These are phyloP conservation scores for Sanguinoderma infundibulare DNA, from an alignment of 1,284 basidiomycete species.

Conservation along the genomic window DNA sequence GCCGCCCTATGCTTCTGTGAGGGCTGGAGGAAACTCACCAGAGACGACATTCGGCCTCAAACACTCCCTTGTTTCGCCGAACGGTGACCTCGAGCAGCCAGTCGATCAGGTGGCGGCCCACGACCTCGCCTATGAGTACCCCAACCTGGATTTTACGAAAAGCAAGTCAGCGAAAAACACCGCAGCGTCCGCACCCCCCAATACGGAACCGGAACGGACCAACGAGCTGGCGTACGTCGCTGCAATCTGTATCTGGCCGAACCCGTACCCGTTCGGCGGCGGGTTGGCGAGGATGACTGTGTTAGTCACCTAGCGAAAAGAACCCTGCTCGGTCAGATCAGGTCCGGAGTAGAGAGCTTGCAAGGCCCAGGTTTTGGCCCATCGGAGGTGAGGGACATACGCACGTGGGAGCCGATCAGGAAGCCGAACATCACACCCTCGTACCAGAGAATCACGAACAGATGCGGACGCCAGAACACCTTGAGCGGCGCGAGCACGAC, in stretches of 20 bases:
- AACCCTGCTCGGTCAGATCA: too few relatives aligned
- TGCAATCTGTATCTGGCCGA: conserved; percentile 52
- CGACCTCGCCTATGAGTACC: conserved; percentile 66
- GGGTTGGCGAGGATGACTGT: conserved; percentile 68
- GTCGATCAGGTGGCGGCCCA: conserved; percentile 70
- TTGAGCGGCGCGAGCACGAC: conserved; percentile 49
- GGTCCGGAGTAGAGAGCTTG: not conserved
- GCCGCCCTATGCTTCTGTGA: too few relatives aligned
- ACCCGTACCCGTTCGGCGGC: conserved; percentile 61
- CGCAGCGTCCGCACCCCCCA: too few relatives aligned
- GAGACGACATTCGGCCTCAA: conserved; percentile 70
- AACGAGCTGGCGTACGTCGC: conserved; percentile 68
- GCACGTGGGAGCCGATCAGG: conserved; percentile 71
- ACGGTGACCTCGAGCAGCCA: conserved; percentile 61
- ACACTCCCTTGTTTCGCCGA: conserved; percentile 65
- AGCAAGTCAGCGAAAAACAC: not conserved
- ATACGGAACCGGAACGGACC: conserved; percentile 47
- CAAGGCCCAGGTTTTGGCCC: too few relatives aligned
- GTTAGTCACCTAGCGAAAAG: conserved; percentile 57
- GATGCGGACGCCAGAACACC: conserved; percentile 67
- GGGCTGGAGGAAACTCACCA: conserved; percentile 55
- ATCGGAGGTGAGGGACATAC: conserved; percentile 20
- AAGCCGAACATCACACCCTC: conserved; percentile 72
- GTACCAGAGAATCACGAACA: conserved; percentile 57
- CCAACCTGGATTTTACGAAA: conserved; percentile 47